These are phyloP conservation scores for Acanthamoeba royreba DNA, from an alignment of 208 protist genomes.

Conservation along the genomic window DNA sequence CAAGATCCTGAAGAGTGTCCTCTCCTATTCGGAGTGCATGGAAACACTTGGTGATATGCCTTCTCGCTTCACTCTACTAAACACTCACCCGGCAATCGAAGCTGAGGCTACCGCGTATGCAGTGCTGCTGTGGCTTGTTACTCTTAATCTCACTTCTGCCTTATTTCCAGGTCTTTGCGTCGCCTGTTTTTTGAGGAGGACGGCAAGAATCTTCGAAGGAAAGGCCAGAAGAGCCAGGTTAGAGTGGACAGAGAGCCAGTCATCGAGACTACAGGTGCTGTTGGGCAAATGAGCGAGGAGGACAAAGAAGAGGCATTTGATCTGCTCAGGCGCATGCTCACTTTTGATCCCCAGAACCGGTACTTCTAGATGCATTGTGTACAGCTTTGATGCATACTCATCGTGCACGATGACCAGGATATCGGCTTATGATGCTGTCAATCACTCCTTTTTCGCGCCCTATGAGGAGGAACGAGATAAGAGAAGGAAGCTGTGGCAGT, in stretches of 20 bases:
- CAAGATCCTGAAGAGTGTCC: background rate
- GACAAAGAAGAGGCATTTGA: background rate
- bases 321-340: background rate
- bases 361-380: no score
- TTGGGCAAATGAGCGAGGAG: background rate
- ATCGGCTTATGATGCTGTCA: background rate
- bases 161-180: background rate
- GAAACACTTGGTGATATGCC: background rate
- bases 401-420: background rate
- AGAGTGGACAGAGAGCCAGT: background rate
- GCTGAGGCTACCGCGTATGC: background rate
- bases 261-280: background rate
- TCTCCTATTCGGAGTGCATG: background rate
- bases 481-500: background rate
- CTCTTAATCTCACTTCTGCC: background rate
- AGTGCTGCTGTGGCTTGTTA: no score
- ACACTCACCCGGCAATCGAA: background rate
- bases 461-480: background rate
- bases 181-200: no score
- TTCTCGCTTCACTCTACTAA: background rate
- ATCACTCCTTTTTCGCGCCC: conserved; percentile 3
- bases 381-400: no score
- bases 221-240: background rate
- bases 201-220: no score
- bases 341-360: background rate